These are phyloP conservation scores for Dictyostelium capitatum DNA, from an alignment of 78 protist species.

Conservation along the genomic window DNA sequence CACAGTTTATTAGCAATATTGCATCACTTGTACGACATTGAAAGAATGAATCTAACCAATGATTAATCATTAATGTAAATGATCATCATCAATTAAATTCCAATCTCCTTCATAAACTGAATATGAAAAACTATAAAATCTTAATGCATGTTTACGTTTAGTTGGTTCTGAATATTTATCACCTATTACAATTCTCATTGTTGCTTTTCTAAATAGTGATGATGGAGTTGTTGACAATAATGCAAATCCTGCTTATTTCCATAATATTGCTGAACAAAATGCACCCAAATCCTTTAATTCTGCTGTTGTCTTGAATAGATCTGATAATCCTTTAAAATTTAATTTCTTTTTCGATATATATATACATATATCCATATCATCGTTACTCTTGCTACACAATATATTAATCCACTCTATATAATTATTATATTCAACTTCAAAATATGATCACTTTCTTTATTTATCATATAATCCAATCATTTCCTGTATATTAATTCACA, in stretches of 20 bases:
- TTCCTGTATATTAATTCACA: conserved; percentile 47
- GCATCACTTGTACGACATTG: conserved; percentile 74
- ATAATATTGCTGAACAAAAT: conserved; percentile 64
- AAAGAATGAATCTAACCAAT: conserved; percentile 67
- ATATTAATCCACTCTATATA: conserved; percentile 30
- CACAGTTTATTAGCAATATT: conserved; percentile 41
- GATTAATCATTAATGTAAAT: conserved; percentile 69
- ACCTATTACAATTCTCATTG: conserved; percentile 67
- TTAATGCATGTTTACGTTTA: conserved; percentile 58
- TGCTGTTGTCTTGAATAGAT: conserved; percentile 52
- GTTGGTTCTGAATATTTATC: conserved; percentile 61
- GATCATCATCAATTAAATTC: conserved; percentile 71
- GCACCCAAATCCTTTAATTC: conserved; percentile 44
- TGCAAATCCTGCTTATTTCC: conserved; percentile 72
- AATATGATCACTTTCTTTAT: conserved; percentile 69
- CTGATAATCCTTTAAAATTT: conserved; percentile 47
- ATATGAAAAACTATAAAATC: conserved; percentile 64
- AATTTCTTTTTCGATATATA: conserved; percentile 47
- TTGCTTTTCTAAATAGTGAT: conserved; percentile 65
- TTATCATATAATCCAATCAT: conserved; percentile 76
- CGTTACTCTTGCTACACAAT: conserved; percentile 44
- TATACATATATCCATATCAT: conserved; percentile 53
- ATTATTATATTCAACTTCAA: conserved; percentile 49
- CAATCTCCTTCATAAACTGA: conserved; percentile 72
- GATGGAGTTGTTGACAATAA: conserved; percentile 23